Evolutionary conservation across 2,329 filamentous ascomycete species (phyloP).

Genomic region (Colletotrichum siamense): DNA sequence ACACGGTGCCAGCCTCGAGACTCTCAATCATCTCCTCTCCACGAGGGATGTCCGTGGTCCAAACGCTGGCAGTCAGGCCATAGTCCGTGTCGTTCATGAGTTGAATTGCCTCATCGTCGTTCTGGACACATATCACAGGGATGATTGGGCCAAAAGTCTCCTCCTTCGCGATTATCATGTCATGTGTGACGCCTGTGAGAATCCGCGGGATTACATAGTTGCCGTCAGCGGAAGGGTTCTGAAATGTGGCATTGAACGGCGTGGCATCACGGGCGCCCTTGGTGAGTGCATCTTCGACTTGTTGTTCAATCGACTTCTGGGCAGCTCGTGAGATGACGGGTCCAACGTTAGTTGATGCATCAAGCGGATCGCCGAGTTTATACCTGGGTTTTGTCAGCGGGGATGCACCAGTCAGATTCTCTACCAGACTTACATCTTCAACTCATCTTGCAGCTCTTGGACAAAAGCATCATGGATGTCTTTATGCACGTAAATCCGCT

Average conservation of each 20-base stretch:
- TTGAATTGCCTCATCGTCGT: constrained; percentile 79
- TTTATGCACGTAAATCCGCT: neutral
- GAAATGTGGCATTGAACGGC: constrained; percentile 58
- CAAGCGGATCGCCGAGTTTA: constrained; percentile 66
- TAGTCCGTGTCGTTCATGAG: constrained; percentile 96
- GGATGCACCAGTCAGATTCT: neutral
- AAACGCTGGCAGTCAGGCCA: constrained; percentile 91
- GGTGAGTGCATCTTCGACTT: constrained; percentile 67
- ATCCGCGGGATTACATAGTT: constrained; percentile 76
- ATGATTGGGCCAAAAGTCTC: constrained; percentile 96
- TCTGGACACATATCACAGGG: constrained; percentile 85
- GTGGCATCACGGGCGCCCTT: constrained; percentile 72
- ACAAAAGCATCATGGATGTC: constrained; percentile 52
- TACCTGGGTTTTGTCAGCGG: constrained; percentile 32
- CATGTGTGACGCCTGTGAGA: constrained; percentile 78
- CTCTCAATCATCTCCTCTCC: neutral
- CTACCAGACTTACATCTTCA: constrained; percentile 32
- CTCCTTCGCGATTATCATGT: constrained; percentile 86
- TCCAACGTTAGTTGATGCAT: constrained; percentile 67
- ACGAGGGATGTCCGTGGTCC: constrained; percentile 59
- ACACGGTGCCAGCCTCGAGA: neutral
- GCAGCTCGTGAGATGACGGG: constrained; percentile 71
- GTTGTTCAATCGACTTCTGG: constrained; percentile 62
- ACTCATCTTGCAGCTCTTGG: constrained; percentile 64
- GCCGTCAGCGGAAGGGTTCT: constrained; percentile 61